phyloP scores from a whole-genome alignment of 2,329 filamentous ascomycete species.

The Elsinoe australis region DNA sequence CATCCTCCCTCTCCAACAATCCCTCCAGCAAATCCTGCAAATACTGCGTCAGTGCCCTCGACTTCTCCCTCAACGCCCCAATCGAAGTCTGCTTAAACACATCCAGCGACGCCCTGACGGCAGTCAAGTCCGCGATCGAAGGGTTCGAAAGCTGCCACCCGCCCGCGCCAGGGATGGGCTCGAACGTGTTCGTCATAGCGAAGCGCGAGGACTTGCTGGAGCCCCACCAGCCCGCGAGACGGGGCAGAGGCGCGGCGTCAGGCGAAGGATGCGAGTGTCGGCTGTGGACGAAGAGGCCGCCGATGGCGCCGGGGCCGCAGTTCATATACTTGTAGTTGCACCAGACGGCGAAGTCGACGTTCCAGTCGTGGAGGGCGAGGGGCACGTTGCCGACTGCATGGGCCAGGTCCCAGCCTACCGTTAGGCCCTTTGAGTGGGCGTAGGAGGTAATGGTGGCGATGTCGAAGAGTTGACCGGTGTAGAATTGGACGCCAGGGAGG shows the following conservation, averaged over 20 bases:
- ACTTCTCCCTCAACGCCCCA: slow-evolving; percentile 60
- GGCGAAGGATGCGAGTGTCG: slow-evolving; percentile 46
- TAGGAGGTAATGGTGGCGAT: slow-evolving; percentile 70
- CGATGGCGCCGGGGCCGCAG: slow-evolving; percentile 73
- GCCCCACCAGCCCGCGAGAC: slow-evolving; percentile 82
- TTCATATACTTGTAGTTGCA: slow-evolving; percentile 95
- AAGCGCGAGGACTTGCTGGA: slow-evolving; percentile 69
- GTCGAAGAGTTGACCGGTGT: slow-evolving; percentile 82
- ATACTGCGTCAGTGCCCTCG: slow-evolving; percentile 66
- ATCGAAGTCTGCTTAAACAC: slow-evolving; percentile 69
- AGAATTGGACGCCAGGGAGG: slow-evolving; percentile 84
- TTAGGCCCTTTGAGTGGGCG: slow-evolving; percentile 62
- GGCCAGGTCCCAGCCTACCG: slow-evolving; percentile 81
- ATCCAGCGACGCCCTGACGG: slow-evolving; percentile 63
- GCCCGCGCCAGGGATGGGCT: slow-evolving; percentile 66
- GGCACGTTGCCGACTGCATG: slow-evolving; percentile 81
- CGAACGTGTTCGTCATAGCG: slow-evolving; percentile 73
- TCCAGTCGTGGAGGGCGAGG: slow-evolving; percentile 74
- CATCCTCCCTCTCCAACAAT: slow-evolving; percentile 22
- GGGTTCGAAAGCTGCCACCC: slow-evolving; percentile 85
- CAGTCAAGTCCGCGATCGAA: slow-evolving; percentile 67
- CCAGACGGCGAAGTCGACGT: slow-evolving; percentile 87
- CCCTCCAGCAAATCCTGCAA: slow-evolving; percentile 52
- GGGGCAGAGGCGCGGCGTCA: slow-evolving; percentile 39
- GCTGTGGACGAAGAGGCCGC: slow-evolving; percentile 72